Evolutionary conservation across 805 yeast genomes (phyloP).

Genomic region (Grigorovia yakushimaensis): DNA sequence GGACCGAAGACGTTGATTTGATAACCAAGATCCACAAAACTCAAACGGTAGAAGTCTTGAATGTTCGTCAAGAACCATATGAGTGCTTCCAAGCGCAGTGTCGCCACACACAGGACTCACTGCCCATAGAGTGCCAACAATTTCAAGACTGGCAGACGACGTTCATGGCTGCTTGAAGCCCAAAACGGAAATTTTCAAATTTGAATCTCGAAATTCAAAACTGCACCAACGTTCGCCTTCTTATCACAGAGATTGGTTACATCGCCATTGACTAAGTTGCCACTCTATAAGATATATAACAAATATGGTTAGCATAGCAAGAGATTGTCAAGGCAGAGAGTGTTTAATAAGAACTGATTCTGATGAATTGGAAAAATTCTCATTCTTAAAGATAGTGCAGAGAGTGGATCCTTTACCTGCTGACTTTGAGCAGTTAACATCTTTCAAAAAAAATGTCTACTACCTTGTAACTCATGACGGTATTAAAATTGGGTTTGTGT

Average conservation of each 20-base stretch:
- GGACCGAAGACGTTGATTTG: slow-evolving; percentile 5
- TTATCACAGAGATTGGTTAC: too few relatives aligned
- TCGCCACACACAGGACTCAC: neutral
- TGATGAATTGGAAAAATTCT: slow-evolving; percentile 14
- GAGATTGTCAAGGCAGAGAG: neutral
- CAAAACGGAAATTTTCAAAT: neutral
- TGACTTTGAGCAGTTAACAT: slow-evolving; percentile 10
- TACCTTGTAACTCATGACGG: slow-evolving; percentile 31
- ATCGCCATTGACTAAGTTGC: too few relatives aligned
- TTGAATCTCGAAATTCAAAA: too few relatives aligned
- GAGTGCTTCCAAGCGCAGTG: neutral
- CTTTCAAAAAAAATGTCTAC: slow-evolving; percentile 24
- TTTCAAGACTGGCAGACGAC: neutral
- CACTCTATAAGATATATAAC: too few relatives aligned
- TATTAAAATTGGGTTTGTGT: slow-evolving; percentile 32
- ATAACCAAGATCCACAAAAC: neutral
- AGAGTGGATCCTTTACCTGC: slow-evolving; percentile 23
- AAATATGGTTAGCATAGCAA: neutral
- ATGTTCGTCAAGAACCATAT: slow-evolving; percentile 9
- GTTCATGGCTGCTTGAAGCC: neutral
- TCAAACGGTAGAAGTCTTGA: slow-evolving; percentile 16
- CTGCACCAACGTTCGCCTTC: too few relatives aligned
- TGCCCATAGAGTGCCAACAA: neutral
- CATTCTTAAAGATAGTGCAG: slow-evolving; percentile 20
- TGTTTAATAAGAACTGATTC: slow-evolving; percentile 17